Percentiles rank a stretch among this genome's conserved stretches.
phyloP scores from a whole-genome alignment of 2,329 filamentous ascomycete species.

The Clathrospora elynae region DNA sequence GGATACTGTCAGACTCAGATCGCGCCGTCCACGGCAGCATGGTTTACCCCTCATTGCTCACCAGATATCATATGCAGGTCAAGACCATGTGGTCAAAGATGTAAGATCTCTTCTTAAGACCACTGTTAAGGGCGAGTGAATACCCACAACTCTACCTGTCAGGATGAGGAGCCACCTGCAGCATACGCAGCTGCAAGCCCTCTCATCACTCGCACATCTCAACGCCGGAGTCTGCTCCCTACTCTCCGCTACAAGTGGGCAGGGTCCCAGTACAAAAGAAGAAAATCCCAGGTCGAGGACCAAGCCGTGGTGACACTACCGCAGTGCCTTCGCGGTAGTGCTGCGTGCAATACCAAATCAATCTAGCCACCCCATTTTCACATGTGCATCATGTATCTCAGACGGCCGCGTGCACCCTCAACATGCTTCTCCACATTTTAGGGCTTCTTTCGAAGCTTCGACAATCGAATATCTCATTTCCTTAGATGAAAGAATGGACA shows the following conservation, averaged over 20 bases:
- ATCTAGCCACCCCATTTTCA: conserved; percentile 18
- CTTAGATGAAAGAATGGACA: conserved; percentile 29
- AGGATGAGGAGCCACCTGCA: conserved; percentile 8
- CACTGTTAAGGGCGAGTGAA: conserved; percentile 7
- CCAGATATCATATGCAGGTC: neutral
- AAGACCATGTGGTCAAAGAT: neutral
- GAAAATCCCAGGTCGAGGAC: conserved; percentile 32
- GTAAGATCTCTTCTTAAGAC: no score
- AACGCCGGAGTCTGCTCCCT: conserved; percentile 31
- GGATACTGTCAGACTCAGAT: no score
- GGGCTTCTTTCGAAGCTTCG: conserved; percentile 15
- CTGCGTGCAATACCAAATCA: conserved; percentile 27
- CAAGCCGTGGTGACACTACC: conserved; percentile 31
- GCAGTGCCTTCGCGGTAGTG: conserved; percentile 32
- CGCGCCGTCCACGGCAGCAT: no score
- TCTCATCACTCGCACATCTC: conserved; percentile 14
- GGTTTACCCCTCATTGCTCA: no score
- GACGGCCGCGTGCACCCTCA: conserved; percentile 25
- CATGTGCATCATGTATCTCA: conserved; percentile 23
- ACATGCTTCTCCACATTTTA: conserved; percentile 39
- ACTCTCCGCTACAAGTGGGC: conserved; percentile 31
- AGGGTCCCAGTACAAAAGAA: conserved; percentile 22
- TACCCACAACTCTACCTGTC: conserved; percentile 6
- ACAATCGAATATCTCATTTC: conserved; percentile 24
- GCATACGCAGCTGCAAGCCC: conserved; percentile 19